Evolutionary conservation across 345 rosid species (phyloP), one percentile per base, ranked within the genome.

Genomic region (Kandelia obovata): DNA sequence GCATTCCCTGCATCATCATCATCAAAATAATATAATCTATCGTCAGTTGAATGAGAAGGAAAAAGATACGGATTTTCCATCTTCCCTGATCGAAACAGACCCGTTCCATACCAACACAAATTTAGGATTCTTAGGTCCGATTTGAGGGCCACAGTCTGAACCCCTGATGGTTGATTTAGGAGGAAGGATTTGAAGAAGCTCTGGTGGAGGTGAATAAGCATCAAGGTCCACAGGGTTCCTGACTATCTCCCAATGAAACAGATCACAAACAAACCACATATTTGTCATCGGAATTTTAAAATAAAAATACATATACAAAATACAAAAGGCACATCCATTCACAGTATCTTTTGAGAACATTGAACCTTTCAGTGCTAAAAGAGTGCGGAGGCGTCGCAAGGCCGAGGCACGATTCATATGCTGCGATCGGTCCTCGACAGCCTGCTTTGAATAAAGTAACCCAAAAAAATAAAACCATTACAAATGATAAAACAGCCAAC

Each of bases 331-430:
- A 19, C 17, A 37, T 23, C 53, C 2, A 8, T 10, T n/a, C n/a
- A 67, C 49, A 43, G 16, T 43, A 43, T 43, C 49, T 43, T 13
- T 15, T 13, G 49, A 13, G 49, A 13, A 28, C 30, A 4, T 27
- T 2, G 64, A 62, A 90, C 98, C 89, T 86, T 82, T 92, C 28
- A 89, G 82, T 65, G 96, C 99, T 52, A 95, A 76, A 5, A 79
- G 89, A 27, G 89, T 71, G 49, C 99, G 97, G 8, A 95, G 89
- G 51, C 96, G 96, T 26, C 75, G 69, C 20, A 95, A 70, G 51
- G 99, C 98, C 17, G 96, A 86, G 35, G 94, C 85, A 0, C 99
- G 96, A 61, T 95, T 95, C 88, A 64, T 92, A 71, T 95, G 96
- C 85, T 92, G 98, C 0, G 98, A 95, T 30, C 99, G 89, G 56